Percentiles rank a stretch among this genome's conserved stretches.
phyloP scores from a whole-genome alignment of 208 protist species.

The Leishmania aethiopica region DNA sequence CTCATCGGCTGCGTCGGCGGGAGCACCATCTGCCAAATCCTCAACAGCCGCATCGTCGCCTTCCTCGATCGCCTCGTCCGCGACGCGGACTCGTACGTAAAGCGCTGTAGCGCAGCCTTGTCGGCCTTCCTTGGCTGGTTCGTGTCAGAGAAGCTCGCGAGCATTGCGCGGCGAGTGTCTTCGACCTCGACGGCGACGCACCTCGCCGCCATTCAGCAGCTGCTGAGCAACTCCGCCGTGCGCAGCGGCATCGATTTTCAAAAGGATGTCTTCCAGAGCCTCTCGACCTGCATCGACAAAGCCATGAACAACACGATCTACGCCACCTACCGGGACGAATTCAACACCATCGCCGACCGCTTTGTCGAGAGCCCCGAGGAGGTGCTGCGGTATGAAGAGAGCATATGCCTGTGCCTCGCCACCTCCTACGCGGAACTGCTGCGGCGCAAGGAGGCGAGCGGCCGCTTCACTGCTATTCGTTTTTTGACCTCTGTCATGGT shows the following conservation, averaged over 20 bases:
- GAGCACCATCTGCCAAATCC: slow-evolving; percentile 45
- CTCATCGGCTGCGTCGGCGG: slow-evolving; percentile 72
- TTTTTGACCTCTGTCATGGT: slow-evolving; percentile 72
- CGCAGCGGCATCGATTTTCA: slow-evolving; percentile 46
- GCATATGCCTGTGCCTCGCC: slow-evolving; percentile 58
- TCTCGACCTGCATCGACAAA: slow-evolving; percentile 77
- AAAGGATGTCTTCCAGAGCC: slow-evolving; percentile 52
- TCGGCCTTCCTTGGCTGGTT: slow-evolving; percentile 55
- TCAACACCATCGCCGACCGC: slow-evolving; percentile 66
- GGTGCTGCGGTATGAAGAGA: slow-evolving; percentile 48
- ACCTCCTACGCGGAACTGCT: slow-evolving; percentile 74
- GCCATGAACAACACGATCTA: slow-evolving; percentile 60
- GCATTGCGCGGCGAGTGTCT: slow-evolving; percentile 45
- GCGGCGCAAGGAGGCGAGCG: slow-evolving; percentile 41
- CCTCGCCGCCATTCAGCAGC: slow-evolving; percentile 55
- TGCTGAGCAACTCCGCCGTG: slow-evolving; percentile 58
- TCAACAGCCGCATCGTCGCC: slow-evolving; percentile 41
- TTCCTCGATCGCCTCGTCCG: slow-evolving; percentile 64
- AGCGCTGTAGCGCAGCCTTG: slow-evolving; percentile 51
- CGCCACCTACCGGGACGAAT: slow-evolving; percentile 62
- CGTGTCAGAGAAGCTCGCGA: slow-evolving; percentile 60
- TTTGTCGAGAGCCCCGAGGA: slow-evolving; percentile 55
- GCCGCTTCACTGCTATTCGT: slow-evolving; percentile 70
- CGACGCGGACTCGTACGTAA: slow-evolving; percentile 80
- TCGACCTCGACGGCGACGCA: slow-evolving; percentile 43